Percentiles rank a stretch among this genome's conserved stretches.
Conservation (phyloP, 352 stramenopile genomes). For the Phytopythium delawarense region DNA sequence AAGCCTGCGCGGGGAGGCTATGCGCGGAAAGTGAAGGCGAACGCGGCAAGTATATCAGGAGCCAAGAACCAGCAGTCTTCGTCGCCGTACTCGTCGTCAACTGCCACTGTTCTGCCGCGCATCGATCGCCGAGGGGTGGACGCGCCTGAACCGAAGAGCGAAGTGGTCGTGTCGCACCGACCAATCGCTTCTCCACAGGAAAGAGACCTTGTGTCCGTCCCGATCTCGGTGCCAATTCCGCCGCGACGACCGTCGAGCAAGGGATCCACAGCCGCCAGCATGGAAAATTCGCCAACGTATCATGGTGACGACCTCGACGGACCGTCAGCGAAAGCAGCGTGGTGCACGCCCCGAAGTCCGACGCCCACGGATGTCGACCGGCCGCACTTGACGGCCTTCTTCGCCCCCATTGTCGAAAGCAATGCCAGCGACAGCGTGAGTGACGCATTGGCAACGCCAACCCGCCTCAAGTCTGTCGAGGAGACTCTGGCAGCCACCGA, state of each 20-base stretch:
- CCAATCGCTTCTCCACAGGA: constrained; percentile 14
- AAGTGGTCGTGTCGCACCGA: not conserved
- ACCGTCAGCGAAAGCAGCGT: constrained; percentile 36
- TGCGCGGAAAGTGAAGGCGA: constrained; percentile 16
- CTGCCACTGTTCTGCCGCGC: constrained; percentile 25
- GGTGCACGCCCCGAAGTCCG: constrained; percentile 52
- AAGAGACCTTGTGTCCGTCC: constrained; percentile 10
- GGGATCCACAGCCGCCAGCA: not conserved
- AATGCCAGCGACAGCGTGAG: constrained; percentile 1
- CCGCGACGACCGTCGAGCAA: constrained; percentile 13
- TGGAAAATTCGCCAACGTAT: constrained; percentile 33
- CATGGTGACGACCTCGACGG: constrained; percentile 20
- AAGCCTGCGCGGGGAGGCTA: constrained; percentile 17
- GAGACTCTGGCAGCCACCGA: constrained; percentile 34
- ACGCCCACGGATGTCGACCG: constrained; percentile 3
- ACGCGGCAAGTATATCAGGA: not conserved
- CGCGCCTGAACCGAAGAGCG: not conserved
- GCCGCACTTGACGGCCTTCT: constrained; percentile 36
- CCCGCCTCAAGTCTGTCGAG: constrained; percentile 41
- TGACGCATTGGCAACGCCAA: constrained; percentile 16
- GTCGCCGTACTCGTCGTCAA: not conserved
- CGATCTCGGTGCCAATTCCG: constrained; percentile 11
- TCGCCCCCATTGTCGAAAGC: constrained; percentile 13
- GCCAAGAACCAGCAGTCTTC: constrained; percentile 24
- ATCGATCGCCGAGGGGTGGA: constrained; percentile 25